Evolutionary conservation across 2,329 filamentous ascomycete genomes (phyloP), one percentile per base, ranked within the genome.

Genomic region (Beauveria brongniartii): DNA sequence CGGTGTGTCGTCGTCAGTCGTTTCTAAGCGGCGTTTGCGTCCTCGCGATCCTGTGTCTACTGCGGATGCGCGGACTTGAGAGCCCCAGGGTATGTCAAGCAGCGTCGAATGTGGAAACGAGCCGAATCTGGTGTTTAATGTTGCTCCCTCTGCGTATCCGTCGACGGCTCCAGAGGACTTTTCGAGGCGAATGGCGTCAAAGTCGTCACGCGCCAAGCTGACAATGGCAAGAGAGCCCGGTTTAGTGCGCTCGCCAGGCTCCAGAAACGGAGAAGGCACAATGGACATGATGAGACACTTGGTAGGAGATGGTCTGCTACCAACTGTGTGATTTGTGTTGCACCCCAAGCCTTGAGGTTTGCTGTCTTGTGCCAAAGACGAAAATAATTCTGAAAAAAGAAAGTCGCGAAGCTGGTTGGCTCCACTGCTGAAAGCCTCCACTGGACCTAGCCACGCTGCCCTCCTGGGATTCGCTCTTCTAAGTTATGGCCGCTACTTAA

Each of bases 41-140:
- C 91, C 91, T 67, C 92, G 81, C n/a, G 91, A 94, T 14, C 92
- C 92, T 0, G 92, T 97, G 69, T 97, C 91, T 61, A 97, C 92
- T 37, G 88, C 85, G 1, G 92, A 96, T 8, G 94, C 94, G 52
- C 91, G 83, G 24, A 97, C 87, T 72, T 97, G 94, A 7, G 90
- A 91, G 30, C 94, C 94, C 93, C 93, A 97, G 47, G 90, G 89
- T 59, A 92, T 79, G 5, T 85, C 80, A 60, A 96, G 82, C 51
- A 93, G 75, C 0, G 90, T 92, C 12, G 83, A 88, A 71, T 93
- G 90, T 0, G 90, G 90, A 63, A 92, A 93, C 0, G 92, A 96
- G 54, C 94, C 94, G 69, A 96, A 99, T 50, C 92, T 87, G 1
- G 93, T 99, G 75, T 96, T 97, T 59, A 92, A 85, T 2, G 91